These are phyloP conservation scores for Diaporthe batatas DNA, from an alignment of 2,329 filamentous ascomycete genomes.

Conservation along the genomic window DNA sequence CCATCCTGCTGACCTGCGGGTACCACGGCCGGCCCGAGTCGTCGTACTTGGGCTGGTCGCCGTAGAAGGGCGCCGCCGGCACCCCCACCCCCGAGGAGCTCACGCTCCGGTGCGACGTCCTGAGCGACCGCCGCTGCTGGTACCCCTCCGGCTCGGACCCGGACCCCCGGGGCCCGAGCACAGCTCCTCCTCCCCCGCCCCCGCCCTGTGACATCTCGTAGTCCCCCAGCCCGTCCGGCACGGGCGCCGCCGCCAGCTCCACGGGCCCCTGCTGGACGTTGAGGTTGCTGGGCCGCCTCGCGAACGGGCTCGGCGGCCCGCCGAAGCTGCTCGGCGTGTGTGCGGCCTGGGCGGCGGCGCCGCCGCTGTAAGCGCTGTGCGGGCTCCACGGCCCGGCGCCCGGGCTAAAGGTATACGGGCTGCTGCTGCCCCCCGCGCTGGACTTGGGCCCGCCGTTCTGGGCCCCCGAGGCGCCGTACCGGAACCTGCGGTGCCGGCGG, in stretches of 20 bases:
- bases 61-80: not conserved
- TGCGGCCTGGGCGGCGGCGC: not conserved
- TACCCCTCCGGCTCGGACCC: not conserved
- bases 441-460: constrained; percentile 18
- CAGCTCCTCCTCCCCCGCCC: not conserved
- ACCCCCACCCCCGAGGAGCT: constrained; percentile 4
- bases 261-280: constrained; percentile 32
- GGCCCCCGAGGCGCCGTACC: constrained; percentile 5
- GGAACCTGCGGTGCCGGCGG: constrained; percentile 44
- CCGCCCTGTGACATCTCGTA: constrained; percentile 1
- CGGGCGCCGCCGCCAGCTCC: constrained; percentile 31
- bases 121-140: constrained; percentile 17
- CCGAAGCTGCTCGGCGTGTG: constrained; percentile 17
- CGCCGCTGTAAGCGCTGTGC: constrained; percentile 17
- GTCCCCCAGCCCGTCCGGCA: not conserved
- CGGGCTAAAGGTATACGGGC: constrained; percentile 13
- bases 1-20: constrained; percentile 37
- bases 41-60: constrained; percentile 38
- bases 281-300: constrained; percentile 5
- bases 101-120: constrained; percentile 27
- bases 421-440: constrained; percentile 23
- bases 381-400: constrained; percentile 25
- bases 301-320: constrained; percentile 23
- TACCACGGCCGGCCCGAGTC: constrained; percentile 35
- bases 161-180: not conserved